These are phyloP conservation scores for Populus hybrid DNA, from an alignment of 441 rosid species.

Conservation along the genomic window DNA sequence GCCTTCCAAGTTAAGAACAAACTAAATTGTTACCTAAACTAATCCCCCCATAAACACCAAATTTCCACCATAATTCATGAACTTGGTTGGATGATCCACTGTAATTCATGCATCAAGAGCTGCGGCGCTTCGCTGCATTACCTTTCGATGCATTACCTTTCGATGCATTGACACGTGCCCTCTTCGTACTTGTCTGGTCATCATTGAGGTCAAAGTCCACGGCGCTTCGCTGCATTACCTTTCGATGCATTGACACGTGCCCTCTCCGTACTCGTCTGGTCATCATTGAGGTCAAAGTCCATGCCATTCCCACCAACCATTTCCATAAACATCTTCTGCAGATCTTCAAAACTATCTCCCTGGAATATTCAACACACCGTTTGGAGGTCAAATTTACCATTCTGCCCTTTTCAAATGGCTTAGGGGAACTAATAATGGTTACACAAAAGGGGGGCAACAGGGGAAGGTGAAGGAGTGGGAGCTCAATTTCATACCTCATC, in stretches of 20 bases:
- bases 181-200: conserved; percentile 36
- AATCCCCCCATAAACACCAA: background rate
- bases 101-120: conserved; percentile 24
- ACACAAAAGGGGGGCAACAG: background rate
- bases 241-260: conserved; percentile 38
- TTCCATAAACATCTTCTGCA: conserved; percentile 62
- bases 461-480: background rate
- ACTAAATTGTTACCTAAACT: background rate
- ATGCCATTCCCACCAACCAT: conserved; percentile 55
- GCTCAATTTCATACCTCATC: conserved; percentile 41
- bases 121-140: conserved; percentile 39
- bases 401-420: background rate
- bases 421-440: background rate
- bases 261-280: conserved; percentile 39
- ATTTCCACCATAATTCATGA: background rate
- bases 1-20: background rate
- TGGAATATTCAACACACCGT: background rate
- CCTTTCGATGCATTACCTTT: conserved; percentile 33
- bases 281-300: conserved; percentile 21
- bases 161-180: conserved; percentile 37
- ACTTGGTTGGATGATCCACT: background rate
- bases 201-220: conserved; percentile 21
- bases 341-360: conserved; percentile 62
- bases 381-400: background rate
- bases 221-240: conserved; percentile 38